Base-by-base conservation (phyloP, 108 stramenopile species). In the Pseudonitzschia pungens region DNA sequence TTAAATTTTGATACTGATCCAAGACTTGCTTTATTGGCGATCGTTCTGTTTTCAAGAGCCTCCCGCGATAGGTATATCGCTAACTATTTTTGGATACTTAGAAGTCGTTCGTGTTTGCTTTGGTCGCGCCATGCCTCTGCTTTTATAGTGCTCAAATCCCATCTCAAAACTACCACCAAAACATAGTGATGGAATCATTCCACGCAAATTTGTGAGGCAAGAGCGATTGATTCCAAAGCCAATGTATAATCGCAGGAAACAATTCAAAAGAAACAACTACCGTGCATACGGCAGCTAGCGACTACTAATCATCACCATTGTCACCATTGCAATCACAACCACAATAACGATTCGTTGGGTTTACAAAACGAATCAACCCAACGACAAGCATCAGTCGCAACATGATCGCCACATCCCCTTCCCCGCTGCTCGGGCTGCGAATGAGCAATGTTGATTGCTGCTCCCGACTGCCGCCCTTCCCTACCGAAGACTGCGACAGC, bases 351-450 rank as follows among this genome's bases (percentile, higher is more conserved):
- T 43, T 43, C 42, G 42, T 6, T 43, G 42, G 42, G 9, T 11
- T 18, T 4, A 53, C 18, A 53, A 53, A n/a, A n/a, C n/a, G n/a
- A n/a, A n/a, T n/a, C 52, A 53, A 55, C 26, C 1, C 54, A 62
- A 40, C 0, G 40, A 33, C 32, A 62, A 1, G 10, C 27, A 33
- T n/a, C n/a, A n/a, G n/a, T n/a, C n/a, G 8, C 15, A 60, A n/a
- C 27, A 66, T 67, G 45, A 48, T 45, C 18, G 26, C 20, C 1
- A 10, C 66, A 48, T 40, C 70, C 3, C n/a, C 59, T 10, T 7
- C 45, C 33, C 72, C 72, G 26, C 7, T 65, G 44, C 60, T 73
- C 5, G 72, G 72, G 24, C 22, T 73, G 24, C 60, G 62, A 50
- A 73, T 73, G 29, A 42, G 31, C 36, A n/a, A 22, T 7, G 9